Evolutionary conservation across 257 asterid genomes (phyloP).

Genomic region (Catharanthus roseus): DNA sequence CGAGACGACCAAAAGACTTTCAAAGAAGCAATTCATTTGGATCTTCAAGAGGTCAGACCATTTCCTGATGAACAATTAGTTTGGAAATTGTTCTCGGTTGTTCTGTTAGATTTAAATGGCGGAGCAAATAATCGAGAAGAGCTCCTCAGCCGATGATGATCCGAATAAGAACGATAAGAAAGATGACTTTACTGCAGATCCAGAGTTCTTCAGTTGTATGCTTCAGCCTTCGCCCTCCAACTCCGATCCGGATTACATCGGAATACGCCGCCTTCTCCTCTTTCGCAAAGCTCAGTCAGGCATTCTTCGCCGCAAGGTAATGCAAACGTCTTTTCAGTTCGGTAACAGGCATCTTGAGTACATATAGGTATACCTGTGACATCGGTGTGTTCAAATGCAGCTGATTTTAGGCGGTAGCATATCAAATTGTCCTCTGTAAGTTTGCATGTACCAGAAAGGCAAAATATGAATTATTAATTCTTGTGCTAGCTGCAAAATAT

Average conservation of each 20-base stretch:
- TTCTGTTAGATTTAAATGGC: constrained; percentile 34
- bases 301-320: constrained; percentile 72
- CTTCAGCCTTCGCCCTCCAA: constrained; percentile 77
- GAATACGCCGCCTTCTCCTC: constrained; percentile 91
- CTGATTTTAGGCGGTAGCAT: background rate
- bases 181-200: constrained; percentile 46
- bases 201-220: constrained; percentile 75
- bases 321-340: background rate
- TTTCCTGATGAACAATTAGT: background rate
- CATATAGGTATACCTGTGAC: background rate
- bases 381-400: background rate
- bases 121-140: constrained; percentile 38
- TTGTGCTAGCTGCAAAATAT: background rate
- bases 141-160: constrained; percentile 29
- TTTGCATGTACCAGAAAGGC: background rate
- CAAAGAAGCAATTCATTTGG: background rate
- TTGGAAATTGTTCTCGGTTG: background rate
- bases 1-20: background rate
- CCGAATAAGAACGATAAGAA: constrained; percentile 30
- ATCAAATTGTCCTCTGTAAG: background rate
- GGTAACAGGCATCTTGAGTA: background rate
- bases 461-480: no score
- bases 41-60: background rate
- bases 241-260: constrained; percentile 82
- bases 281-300: constrained; percentile 78